Percentiles rank a stretch among this genome's conserved stretches.
These are phyloP conservation scores for Colletotrichum australisinense DNA, from an alignment of 2,329 filamentous ascomycete genomes.

Conservation along the genomic window DNA sequence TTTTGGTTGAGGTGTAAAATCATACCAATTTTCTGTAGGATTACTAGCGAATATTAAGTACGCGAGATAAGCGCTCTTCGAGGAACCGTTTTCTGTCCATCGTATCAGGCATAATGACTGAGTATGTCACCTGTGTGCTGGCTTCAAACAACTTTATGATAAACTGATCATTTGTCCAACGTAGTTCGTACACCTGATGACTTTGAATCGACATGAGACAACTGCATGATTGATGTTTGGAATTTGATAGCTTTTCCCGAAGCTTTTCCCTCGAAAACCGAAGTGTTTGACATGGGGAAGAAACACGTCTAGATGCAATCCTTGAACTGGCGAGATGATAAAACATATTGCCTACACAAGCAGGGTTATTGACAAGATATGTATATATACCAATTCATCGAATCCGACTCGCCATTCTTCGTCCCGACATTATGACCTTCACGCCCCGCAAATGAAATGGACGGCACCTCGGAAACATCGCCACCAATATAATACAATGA, in stretches of 20 bases:
- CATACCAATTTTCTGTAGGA: slow-evolving; percentile 33
- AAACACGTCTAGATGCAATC: neutral
- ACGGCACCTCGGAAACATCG: neutral
- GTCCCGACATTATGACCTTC: neutral
- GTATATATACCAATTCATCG: neutral
- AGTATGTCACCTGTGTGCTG: neutral
- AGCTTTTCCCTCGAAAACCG: too few species aligned
- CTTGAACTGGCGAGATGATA: neutral
- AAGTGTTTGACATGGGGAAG: too few species aligned
- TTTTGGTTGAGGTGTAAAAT: slow-evolving; percentile 29
- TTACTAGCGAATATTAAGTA: slow-evolving; percentile 20
- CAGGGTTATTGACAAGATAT: neutral
- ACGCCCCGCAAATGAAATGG: neutral
- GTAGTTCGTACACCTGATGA: neutral
- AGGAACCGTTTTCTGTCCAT: neutral
- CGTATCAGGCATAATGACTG: neutral
- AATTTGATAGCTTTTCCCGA: too few species aligned
- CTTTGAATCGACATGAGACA: neutral
- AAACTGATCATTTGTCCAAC: neutral
- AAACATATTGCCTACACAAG: neutral
- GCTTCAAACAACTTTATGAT: neutral
- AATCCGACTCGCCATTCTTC: neutral
- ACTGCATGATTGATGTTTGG: too few species aligned
- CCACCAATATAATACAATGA: slow-evolving; percentile 9
- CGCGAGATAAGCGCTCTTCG: neutral